phyloP scores from a whole-genome alignment of 208 protist species.

The Wallacemonas rigidus region DNA sequence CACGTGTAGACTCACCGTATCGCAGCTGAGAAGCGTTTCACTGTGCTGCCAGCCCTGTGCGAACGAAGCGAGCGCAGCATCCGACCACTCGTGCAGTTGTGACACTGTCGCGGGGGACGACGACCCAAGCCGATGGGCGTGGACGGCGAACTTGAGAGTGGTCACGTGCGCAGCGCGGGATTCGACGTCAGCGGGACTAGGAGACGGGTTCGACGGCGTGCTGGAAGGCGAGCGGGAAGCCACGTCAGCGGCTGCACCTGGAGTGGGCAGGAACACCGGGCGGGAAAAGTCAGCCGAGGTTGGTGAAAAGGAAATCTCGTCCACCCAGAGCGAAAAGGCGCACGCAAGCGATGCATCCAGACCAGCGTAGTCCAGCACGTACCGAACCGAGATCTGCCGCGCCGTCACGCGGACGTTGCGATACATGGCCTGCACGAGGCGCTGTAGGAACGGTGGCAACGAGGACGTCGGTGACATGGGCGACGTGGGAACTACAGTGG shows the following conservation, averaged over 20 bases:
- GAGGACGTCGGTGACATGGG: neutral
- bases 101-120: neutral
- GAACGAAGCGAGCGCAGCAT: neutral
- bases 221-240: neutral
- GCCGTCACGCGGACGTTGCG: conserved; percentile 55
- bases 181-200: neutral
- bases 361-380: conserved; percentile 72
- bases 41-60: conserved; percentile 24
- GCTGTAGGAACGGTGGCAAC: conserved; percentile 25
- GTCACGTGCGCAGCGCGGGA: conserved; percentile 9
- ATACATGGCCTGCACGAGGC: conserved; percentile 49
- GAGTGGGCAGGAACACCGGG: conserved; percentile 33
- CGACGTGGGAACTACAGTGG: neutral
- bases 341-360: conserved; percentile 52
- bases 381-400: conserved; percentile 50
- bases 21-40: conserved; percentile 15
- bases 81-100: neutral
- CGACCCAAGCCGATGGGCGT: conserved; percentile 3
- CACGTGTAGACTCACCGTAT: conserved; percentile 20
- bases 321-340: conserved; percentile 41
- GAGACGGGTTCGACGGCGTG: neutral
- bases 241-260: too few species aligned
- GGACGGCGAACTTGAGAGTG: conserved; percentile 5
- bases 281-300: conserved; percentile 2
- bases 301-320: conserved; percentile 38